Evolutionary conservation across 768 basidiomycete genomes (phyloP), one percentile per base, ranked within the genome.

Genomic region (Boletus edulis): DNA sequence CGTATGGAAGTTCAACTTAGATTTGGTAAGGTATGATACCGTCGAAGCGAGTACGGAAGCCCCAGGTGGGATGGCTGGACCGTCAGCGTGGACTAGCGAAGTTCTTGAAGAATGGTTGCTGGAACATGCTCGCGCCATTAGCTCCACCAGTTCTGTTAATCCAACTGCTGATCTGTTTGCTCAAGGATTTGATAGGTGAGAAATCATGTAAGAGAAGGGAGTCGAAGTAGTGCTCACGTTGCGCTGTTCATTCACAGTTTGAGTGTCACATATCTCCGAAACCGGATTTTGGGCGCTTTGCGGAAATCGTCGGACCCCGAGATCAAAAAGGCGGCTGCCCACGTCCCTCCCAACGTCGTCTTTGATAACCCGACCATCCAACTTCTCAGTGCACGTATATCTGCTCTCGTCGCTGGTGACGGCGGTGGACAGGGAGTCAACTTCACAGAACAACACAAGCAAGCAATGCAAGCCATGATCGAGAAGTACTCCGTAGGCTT

Each of bases 281-380:
- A 63, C 44, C 43, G 50, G 31, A 49, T 64, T 5, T n/a, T 56
- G 14, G 60, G 57, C 7, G 57, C 67, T 2, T 31, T 77, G 13
- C 69, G 73, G 18, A 70, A 63, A 4, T 71, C 74, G 0, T 53
- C 69, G 0, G 63, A 69, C 42, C 46, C 68, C 0, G 67, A 67
- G 22, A 56, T 68, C 5, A 62, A 63, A n/a, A 61, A 68, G 10
- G 59, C 69, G 1, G 64, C 64, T 8, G 9, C 48, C 2, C 56
- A 63, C 3, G 46, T 80, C 5, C 59, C 67, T 10, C 56, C 60
- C 10, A 65, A 65, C 45, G 55, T 76, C 49, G 71, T 81, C 4
- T 73, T 72, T 39, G 62, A 67, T 20, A 64, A 77, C 27, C 78
- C 80, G 3, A 76, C 76, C 2, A 72, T 79, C 18, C 67, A 70